Evolutionary conservation across 164 flowering plant species (phyloP), one percentile per base, ranked within the genome.

Genomic region (Protea cynaroides): DNA sequence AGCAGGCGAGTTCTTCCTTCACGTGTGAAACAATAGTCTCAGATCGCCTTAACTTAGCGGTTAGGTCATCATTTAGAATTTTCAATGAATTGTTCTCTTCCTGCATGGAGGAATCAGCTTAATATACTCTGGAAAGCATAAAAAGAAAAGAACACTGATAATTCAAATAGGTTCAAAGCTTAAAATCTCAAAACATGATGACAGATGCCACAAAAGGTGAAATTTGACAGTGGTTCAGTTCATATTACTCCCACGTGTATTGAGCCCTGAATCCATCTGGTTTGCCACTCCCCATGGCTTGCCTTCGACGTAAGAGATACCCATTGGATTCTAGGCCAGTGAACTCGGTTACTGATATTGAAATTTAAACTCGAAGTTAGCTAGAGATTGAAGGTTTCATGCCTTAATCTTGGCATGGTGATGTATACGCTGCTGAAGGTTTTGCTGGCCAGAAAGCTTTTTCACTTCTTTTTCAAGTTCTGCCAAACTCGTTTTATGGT

Each of bases 371-470:
- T 1, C 14, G 22, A 54, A 23, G 25, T 56, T 9, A 40, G 67
- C 10, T 14, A 17, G 36, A 56, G 47, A 52, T 59, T 19, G 1
- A 59, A 19, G 22, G 44, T 56, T 21, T 60, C 79, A 58, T 78
- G 71, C 98, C 96, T 94, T 94, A 66, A 94, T 89, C 84, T 91
- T 94, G 22, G 96, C 92, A 81, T 91, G 97, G 72, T 94, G 97
- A 80, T 89, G 96, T 62, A 91, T 91, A 18, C 96, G 92, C 69
- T 89, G 96, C 69, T 89, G 93, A 61, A 91, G 82, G 62, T 91
- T 94, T 77, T 95, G 99, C 70, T 95, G 97, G 25, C 94, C 97
- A 25, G 94, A 88, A 29, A 95, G 78, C 77, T 86, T 89, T 62
- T 81, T 83, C 25, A 86, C 78, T 71, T 92, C 96, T 23, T 71